Evolutionary conservation across 176 grass and related monocot genomes (phyloP).

Genomic region (Carex cristatella): DNA sequence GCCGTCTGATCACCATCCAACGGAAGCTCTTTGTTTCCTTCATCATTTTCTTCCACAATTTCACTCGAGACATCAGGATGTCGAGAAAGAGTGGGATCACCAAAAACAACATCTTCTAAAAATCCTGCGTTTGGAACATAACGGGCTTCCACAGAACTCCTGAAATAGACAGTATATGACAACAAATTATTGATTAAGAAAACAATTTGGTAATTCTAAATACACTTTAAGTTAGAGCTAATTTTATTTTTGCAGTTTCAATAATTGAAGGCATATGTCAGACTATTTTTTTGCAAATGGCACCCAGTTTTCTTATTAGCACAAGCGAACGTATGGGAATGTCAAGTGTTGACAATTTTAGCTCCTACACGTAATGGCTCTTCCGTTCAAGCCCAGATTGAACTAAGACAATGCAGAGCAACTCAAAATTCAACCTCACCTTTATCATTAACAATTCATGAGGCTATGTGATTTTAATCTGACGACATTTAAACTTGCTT

Average conservation of each 20-base stretch:
- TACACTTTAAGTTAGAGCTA: not conserved
- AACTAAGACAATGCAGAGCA: not conserved
- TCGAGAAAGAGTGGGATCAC: constrained; percentile 58
- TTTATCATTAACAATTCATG: not conserved
- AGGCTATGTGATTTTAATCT: not conserved
- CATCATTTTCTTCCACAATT: constrained; percentile 32
- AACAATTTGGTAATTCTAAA: not conserved
- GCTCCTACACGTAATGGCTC: not conserved
- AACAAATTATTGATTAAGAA: not conserved
- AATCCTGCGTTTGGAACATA: constrained; percentile 93
- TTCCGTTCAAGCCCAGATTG: not conserved
- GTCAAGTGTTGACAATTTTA: not conserved
- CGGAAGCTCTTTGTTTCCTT: constrained; percentile 18
- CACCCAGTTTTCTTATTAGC: not conserved
- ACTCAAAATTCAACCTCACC: not conserved
- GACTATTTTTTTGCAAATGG: not conserved
- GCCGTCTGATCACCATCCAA: not conserved
- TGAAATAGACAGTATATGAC: constrained; percentile 25
- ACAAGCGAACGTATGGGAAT: not conserved
- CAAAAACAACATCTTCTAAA: constrained; percentile 79
- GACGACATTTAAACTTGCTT: not conserved
- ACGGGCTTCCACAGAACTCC: constrained; percentile 72
- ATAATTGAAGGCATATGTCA: not conserved
- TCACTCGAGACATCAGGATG: constrained; percentile 18
- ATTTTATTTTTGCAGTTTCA: not conserved